Conservation (phyloP, 176 grass and related monocot genomes). For the Eragrostis curvula region DNA sequence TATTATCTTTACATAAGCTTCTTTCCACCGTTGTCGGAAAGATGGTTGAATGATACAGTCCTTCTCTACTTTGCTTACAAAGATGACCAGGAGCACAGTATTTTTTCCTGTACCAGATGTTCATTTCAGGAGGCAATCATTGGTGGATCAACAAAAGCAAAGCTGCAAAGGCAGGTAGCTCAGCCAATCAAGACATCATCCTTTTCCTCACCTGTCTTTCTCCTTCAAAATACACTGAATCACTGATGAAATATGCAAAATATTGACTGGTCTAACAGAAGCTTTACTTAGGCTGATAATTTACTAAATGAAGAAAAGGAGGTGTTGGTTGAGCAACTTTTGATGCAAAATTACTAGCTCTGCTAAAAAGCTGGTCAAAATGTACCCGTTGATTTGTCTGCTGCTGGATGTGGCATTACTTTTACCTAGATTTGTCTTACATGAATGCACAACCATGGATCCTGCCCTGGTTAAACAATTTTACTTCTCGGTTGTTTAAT, state of each 20-base stretch:
- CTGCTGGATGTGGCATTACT: constrained; percentile 16
- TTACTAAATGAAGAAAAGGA: constrained; percentile 17
- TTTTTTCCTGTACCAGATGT: constrained; percentile 27
- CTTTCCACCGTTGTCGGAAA: constrained; percentile 58
- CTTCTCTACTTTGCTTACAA: constrained; percentile 49
- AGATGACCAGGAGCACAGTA: constrained; percentile 37
- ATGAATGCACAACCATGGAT: background rate
- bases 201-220: constrained; percentile 25
- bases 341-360: background rate
- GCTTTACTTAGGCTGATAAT: constrained; percentile 23
- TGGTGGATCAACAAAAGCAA: constrained; percentile 43
- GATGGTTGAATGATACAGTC: constrained; percentile 37
- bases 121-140: constrained; percentile 40
- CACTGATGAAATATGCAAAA: constrained; percentile 34
- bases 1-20: constrained; percentile 11
- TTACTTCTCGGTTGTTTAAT: background rate
- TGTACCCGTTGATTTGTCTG: constrained; percentile 11
- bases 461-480: constrained; percentile 1
- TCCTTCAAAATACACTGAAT: constrained; percentile 37
- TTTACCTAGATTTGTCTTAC: constrained; percentile 24
- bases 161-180: constrained; percentile 11
- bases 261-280: constrained; percentile 24
- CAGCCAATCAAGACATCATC: constrained; percentile 29
- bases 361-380: constrained; percentile 29
- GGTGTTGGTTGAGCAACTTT: constrained; percentile 26